These are phyloP conservation scores for Cyclaneusma minus DNA, from an alignment of 2,329 filamentous ascomycete species.

Conservation along the genomic window DNA sequence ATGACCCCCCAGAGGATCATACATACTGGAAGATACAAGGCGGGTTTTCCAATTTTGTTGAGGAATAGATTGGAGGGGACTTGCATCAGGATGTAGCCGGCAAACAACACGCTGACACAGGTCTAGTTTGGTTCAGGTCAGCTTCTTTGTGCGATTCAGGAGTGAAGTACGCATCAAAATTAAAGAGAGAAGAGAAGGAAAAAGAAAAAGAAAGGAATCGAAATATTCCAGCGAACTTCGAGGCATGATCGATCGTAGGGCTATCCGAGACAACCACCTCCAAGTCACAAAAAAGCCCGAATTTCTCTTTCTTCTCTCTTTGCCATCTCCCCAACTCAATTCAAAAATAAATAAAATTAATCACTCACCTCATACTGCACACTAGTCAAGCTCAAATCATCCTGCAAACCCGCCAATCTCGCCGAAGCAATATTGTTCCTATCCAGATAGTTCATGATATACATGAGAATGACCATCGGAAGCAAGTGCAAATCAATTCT, in stretches of 20 bases:
- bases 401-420: slow-evolving; percentile 31
- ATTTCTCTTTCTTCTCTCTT: background rate
- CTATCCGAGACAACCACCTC: no score
- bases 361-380: slow-evolving; percentile 23
- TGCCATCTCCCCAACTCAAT: background rate
- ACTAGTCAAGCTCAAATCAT: slow-evolving; percentile 24
- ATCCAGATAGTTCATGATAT: slow-evolving; percentile 54
- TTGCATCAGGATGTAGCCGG: slow-evolving; percentile 19
- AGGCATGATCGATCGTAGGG: no score
- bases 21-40: slow-evolving; percentile 31
- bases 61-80: slow-evolving; percentile 32
- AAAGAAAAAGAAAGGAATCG: no score
- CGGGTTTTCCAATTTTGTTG: slow-evolving; percentile 32
- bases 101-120: slow-evolving; percentile 23
- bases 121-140: slow-evolving; percentile 18
- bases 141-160: no score
- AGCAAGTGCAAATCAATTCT: slow-evolving; percentile 53
- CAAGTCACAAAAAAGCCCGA: no score
- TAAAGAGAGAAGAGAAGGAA: background rate
- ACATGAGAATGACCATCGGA: slow-evolving; percentile 54
- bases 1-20: slow-evolving; percentile 34
- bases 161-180: background rate
- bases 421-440: slow-evolving; percentile 40
- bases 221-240: no score
- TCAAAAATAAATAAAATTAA: no score